A percentile compares a stretch with the other conserved stretches of the same genome.
These are phyloP conservation scores for Bullera alba DNA, from an alignment of 768 basidiomycete species.

Conservation along the genomic window DNA sequence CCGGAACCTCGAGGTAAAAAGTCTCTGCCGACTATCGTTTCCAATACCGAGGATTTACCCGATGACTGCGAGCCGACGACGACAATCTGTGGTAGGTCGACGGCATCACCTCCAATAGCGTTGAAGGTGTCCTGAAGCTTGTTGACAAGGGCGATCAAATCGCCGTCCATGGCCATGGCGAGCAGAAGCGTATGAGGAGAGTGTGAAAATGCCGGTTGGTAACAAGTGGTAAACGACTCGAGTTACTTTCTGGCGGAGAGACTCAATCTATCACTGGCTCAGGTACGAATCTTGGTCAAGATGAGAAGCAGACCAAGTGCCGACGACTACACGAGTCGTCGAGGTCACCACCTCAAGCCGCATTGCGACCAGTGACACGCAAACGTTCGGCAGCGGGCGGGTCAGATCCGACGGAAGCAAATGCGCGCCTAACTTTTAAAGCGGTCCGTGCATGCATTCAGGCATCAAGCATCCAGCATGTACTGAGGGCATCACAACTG, in stretches of 20 bases:
- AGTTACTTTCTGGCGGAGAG: too few relatives aligned
- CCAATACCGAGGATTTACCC: conserved; percentile 75
- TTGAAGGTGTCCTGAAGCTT: conserved; percentile 62
- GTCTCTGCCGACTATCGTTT: conserved; percentile 86
- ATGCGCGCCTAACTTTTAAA: too few relatives aligned
- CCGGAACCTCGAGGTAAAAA: conserved; percentile 62
- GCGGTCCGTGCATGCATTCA: neutral
- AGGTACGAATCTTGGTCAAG: too few relatives aligned
- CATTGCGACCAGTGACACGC: too few relatives aligned
- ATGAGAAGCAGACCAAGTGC: too few relatives aligned
- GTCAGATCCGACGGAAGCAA: too few relatives aligned
- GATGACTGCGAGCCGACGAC: conserved; percentile 89
- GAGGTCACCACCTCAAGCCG: too few relatives aligned
- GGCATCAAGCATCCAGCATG: neutral
- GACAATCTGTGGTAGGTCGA: conserved; percentile 50
- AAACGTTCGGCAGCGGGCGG: too few relatives aligned
- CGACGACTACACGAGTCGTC: too few relatives aligned
- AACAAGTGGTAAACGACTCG: too few relatives aligned
- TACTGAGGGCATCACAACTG: conserved; percentile 13
- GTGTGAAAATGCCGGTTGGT: too few relatives aligned
- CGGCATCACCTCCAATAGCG: conserved; percentile 47
- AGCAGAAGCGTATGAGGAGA: neutral
- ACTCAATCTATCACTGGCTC: too few relatives aligned
- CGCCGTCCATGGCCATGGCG: conserved; percentile 68
- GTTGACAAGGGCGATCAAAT: conserved; percentile 90